These are phyloP conservation scores for Eleusine indica DNA, from an alignment of 176 grass and related monocot species.

Conservation along the genomic window DNA sequence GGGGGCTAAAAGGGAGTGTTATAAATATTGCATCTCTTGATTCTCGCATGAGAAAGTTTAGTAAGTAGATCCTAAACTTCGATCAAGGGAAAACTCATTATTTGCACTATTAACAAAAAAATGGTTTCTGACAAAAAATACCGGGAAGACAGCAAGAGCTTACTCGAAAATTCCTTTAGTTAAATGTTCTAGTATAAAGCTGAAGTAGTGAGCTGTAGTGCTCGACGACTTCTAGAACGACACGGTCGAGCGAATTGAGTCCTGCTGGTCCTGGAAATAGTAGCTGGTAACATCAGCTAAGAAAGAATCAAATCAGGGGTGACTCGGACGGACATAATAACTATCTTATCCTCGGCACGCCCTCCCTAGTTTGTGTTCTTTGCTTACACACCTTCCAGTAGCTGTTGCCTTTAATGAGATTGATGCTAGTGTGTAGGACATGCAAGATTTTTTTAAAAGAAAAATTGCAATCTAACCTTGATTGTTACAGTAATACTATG, in stretches of 20 bases:
- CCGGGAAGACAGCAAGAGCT: background rate
- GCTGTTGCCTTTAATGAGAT: conserved; percentile 1
- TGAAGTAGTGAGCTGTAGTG: background rate
- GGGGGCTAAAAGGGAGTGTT: background rate
- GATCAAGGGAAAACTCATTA: background rate
- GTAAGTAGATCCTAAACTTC: background rate
- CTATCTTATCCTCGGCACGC: conserved; percentile 40
- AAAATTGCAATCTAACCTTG: too few species aligned
- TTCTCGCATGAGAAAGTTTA: background rate
- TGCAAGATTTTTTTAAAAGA: background rate
- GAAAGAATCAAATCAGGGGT: conserved; percentile 43
- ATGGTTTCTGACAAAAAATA: background rate
- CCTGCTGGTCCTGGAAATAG: background rate
- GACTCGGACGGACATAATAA: conserved; percentile 29
- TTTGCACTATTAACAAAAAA: background rate
- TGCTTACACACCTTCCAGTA: background rate
- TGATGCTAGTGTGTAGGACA: background rate
- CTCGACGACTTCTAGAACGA: conserved; percentile 32
- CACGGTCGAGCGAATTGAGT: background rate
- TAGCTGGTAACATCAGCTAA: conserved; percentile 31
- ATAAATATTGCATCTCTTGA: background rate
- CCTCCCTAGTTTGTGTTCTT: conserved; percentile 5
- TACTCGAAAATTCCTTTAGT: background rate
- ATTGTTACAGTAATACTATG: background rate
- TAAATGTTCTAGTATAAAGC: conserved; percentile 15